Evolutionary conservation across 108 stramenopile species (phyloP).

Genomic region (Skeletonema costatum): DNA sequence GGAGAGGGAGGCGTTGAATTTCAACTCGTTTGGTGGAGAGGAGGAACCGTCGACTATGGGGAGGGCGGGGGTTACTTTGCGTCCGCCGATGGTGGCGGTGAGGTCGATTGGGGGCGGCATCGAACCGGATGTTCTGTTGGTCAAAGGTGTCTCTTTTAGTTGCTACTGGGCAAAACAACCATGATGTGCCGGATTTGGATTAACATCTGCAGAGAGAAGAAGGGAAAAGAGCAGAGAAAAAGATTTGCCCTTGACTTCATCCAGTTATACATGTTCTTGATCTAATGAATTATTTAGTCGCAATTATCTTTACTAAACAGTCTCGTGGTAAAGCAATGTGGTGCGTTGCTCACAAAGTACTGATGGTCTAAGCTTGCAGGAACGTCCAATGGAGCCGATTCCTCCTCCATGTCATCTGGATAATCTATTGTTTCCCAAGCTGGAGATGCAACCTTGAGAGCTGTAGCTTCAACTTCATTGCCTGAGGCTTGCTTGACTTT

Average conservation of each 20-base stretch:
- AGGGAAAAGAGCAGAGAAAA: background rate
- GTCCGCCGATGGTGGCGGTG: conserved; percentile 72
- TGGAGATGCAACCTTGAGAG: conserved; percentile 56
- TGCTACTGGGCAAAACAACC: too few relatives aligned
- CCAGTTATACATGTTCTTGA: too few relatives aligned
- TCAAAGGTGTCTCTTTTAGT: too few relatives aligned
- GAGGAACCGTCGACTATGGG: conserved; percentile 71
- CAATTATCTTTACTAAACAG: conserved; percentile 34
- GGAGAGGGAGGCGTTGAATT: conserved; percentile 56
- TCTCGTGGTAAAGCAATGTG: conserved; percentile 66
- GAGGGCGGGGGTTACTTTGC: conserved; percentile 71
- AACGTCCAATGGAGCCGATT: conserved; percentile 22
- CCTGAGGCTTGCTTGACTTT: conserved; percentile 1
- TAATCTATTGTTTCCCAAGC: conserved; percentile 66
- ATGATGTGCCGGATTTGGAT: too few relatives aligned
- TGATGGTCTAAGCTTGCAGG: conserved; percentile 77
- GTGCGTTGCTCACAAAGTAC: conserved; percentile 78
- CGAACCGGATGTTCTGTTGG: background rate
- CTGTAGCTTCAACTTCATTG: conserved; percentile 5
- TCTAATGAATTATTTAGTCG: background rate
- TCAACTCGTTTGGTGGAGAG: conserved; percentile 44
- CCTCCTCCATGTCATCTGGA: background rate
- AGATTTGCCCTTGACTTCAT: too few relatives aligned
- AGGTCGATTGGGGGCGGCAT: conserved; percentile 32
- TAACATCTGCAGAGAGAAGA: too few relatives aligned